phyloP scores from a whole-genome alignment of 2,329 filamentous ascomycete genomes.

The Talaromyces rugulosus region DNA sequence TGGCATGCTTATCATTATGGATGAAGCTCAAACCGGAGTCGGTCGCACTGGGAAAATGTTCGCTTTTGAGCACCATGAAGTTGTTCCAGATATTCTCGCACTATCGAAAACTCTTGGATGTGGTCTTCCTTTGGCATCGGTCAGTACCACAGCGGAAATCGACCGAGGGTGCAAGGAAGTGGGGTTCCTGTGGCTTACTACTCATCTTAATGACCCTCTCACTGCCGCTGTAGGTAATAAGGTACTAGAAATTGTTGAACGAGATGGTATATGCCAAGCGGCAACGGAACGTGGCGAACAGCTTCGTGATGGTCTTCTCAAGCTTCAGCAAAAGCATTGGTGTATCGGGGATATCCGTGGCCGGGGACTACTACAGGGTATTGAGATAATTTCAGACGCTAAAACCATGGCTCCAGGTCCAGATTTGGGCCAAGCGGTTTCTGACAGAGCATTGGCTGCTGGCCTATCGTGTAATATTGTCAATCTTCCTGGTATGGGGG shows the following conservation, averaged over 20 bases:
- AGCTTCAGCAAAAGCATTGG: constrained; percentile 48
- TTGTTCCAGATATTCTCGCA: constrained; percentile 57
- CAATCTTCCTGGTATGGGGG: constrained; percentile 52
- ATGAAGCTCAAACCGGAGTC: constrained; percentile 59
- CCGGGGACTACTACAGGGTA: constrained; percentile 22
- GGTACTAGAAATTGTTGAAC: constrained; percentile 57
- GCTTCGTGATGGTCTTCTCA: constrained; percentile 46
- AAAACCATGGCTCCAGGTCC: constrained; percentile 45
- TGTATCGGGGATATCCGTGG: constrained; percentile 62
- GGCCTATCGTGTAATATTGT: constrained; percentile 57
- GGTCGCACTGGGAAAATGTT: constrained; percentile 57
- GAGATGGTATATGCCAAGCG: constrained; percentile 50
- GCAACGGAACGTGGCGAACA: constrained; percentile 43
- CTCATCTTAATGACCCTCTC: constrained; percentile 60
- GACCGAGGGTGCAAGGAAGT: constrained; percentile 45
- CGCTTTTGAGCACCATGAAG: constrained; percentile 50
- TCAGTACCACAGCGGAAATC: constrained; percentile 54
- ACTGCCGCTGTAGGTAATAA: constrained; percentile 58
- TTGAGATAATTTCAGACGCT: constrained; percentile 52
- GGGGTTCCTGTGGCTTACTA: constrained; percentile 57
- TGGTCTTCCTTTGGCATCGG: constrained; percentile 50
- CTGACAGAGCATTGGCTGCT: constrained; percentile 45
- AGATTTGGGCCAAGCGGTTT: constrained; percentile 47
- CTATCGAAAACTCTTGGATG: constrained; percentile 60
- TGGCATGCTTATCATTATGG: constrained; percentile 56